phyloP scores from a whole-genome alignment of 176 grass and related monocot species.

The Typha latifolia region DNA sequence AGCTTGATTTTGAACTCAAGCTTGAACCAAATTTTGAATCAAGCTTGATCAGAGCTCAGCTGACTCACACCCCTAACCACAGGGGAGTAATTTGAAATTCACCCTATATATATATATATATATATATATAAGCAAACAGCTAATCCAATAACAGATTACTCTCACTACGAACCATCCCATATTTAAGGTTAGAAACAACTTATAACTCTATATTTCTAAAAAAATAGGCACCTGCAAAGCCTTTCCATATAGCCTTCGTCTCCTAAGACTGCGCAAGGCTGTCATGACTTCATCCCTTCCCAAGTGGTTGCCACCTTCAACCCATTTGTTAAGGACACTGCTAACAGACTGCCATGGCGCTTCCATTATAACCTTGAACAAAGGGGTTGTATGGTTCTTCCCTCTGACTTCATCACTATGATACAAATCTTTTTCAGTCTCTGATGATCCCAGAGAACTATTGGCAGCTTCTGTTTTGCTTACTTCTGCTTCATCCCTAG shows the following conservation, averaged over 20 bases:
- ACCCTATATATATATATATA: background rate
- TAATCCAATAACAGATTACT: conserved; percentile 8
- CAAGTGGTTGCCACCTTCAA: conserved; percentile 22
- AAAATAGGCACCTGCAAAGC: conserved; percentile 30
- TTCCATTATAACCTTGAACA: conserved; percentile 26
- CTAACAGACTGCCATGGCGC: conserved; percentile 9
- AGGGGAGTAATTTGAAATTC: no score
- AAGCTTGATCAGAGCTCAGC: no score
- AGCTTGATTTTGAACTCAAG: no score
- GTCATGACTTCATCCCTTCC: conserved; percentile 10
- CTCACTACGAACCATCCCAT: background rate
- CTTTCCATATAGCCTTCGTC: conserved; percentile 23
- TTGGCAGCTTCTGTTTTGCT: background rate
- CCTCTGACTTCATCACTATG: background rate
- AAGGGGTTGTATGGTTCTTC: conserved; percentile 5
- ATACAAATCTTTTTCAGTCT: background rate
- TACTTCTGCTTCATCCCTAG: background rate
- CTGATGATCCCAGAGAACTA: background rate
- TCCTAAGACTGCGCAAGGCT: conserved; percentile 26
- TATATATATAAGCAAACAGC: background rate
- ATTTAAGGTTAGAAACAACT: background rate
- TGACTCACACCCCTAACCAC: no score
- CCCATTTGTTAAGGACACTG: conserved; percentile 22
- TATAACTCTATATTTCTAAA: conserved; percentile 1
- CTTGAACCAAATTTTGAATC: no score